Evolutionary conservation across 495 filamentous ascomycete genomes (phyloP), one percentile per base, ranked within the genome.

Genomic region (Penicillium malachiteum): DNA sequence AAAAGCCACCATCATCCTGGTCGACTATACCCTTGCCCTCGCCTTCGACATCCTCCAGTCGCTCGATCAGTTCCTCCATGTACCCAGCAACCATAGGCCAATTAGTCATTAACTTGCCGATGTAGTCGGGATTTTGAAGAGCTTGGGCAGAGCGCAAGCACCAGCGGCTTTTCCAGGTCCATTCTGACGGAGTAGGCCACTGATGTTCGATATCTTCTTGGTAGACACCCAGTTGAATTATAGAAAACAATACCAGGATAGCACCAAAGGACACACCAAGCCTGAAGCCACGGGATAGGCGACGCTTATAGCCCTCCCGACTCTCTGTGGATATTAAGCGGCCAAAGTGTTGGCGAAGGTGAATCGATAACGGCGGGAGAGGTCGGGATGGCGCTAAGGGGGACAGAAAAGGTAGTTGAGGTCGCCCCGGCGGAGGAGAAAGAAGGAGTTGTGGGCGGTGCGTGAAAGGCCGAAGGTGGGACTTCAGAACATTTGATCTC

Each of bases 371-470:
- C 13, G 68, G 67, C 39, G 71, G 71, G 12, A 73, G 59, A 50
- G 64, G 63, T 16, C 66, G 71, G 32, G 52, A 66, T 33, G 66
- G 69, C 33, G 76, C 61, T n/a, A 73, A 65, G 34, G 80, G 81
- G 49, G 81, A 81, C 64, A 91, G 86, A 68, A 91, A 96, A 16
- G 89, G 88, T 26, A 94, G 73, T 65, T 92, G 87, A 30, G 91
- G 91, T n/a, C 91, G 84, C 18, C 75, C 73, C 12, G 68, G 60
- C 14, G 71, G 63, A 10, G 68, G 66, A 18, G 79, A 78, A 56
- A 85, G 57, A 38, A 82, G 69, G n/a, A 78, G 72, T 17, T 75
- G 71, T 18, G 78, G 71, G 35, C 71, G 73, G 12, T 78, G 72
- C 7, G 81, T 80, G 67, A 83, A 83, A 8, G 63, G 70, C 35